phyloP scores from a whole-genome alignment of 2,329 filamentous ascomycete genomes.

The Juglanconis juglandina region DNA sequence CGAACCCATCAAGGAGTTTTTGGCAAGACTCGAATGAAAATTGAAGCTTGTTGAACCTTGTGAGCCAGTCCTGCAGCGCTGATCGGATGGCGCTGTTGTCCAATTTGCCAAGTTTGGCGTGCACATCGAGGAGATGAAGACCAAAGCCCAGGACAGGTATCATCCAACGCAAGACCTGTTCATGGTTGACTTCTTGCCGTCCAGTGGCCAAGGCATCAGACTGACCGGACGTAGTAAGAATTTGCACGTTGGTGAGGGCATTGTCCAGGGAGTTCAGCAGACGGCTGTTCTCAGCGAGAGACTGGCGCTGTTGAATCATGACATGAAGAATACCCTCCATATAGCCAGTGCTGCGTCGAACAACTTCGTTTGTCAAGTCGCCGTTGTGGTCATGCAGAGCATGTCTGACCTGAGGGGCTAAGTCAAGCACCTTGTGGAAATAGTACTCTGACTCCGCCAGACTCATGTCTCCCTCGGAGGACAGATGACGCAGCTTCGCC shows the following conservation, averaged over 20 bases:
- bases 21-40: slow-evolving; percentile 40
- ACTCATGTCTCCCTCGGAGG: slow-evolving; percentile 26
- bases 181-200: slow-evolving; percentile 22
- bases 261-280: slow-evolving; percentile 37
- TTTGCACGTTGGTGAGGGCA: slow-evolving; percentile 33
- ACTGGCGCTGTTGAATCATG: slow-evolving; percentile 57
- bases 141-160: slow-evolving; percentile 64
- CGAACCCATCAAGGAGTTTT: slow-evolving; percentile 50
- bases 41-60: slow-evolving; percentile 43
- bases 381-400: slow-evolving; percentile 72
- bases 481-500: slow-evolving; percentile 48
- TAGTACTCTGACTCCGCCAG: slow-evolving; percentile 60
- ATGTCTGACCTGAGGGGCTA: slow-evolving; percentile 65
- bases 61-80: slow-evolving; percentile 48
- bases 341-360: slow-evolving; percentile 74
- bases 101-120: slow-evolving; percentile 59
- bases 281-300: slow-evolving; percentile 39
- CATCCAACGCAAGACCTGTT: slow-evolving; percentile 55
- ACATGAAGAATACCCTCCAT: slow-evolving; percentile 79
- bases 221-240: slow-evolving; percentile 28
- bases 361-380: slow-evolving; percentile 78
- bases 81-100: slow-evolving; percentile 44
- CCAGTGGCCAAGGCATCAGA: slow-evolving; percentile 21
- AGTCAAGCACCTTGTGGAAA: slow-evolving; percentile 75
- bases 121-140: slow-evolving; percentile 59